Conservation (phyloP, 768 basidiomycete species). For the Collybia nuda region DNA sequence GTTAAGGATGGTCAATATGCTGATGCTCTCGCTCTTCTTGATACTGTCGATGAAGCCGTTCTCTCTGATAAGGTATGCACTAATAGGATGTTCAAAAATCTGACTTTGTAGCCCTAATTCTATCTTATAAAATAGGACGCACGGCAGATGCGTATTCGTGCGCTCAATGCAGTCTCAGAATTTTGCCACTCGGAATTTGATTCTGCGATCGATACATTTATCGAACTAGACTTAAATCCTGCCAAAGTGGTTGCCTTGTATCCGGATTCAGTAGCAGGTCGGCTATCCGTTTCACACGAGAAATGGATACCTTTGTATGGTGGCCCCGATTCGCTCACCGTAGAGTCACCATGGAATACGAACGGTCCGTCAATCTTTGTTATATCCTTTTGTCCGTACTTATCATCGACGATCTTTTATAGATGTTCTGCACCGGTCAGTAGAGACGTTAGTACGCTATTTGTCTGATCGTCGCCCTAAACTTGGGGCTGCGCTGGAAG, state of each 20-base stretch:
- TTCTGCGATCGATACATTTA: slow-evolving; percentile 81
- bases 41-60: slow-evolving; percentile 57
- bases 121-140: slow-evolving; percentile 38
- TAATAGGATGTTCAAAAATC: not conserved
- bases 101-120: slow-evolving; percentile 5
- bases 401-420: not conserved
- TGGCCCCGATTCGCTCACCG: slow-evolving; percentile 43
- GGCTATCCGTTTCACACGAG: slow-evolving; percentile 65
- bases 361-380: slow-evolving; percentile 27
- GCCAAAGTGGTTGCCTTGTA: slow-evolving; percentile 92
- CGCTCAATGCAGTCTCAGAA: slow-evolving; percentile 76
- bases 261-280: slow-evolving; percentile 77
- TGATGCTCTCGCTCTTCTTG: slow-evolving; percentile 80
- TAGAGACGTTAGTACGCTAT: slow-evolving; percentile 88
- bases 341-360: slow-evolving; percentile 27
- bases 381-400: not conserved
- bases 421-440: slow-evolving; percentile 68
- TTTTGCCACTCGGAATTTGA: slow-evolving; percentile 72
- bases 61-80: slow-evolving; percentile 62
- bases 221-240: slow-evolving; percentile 88
- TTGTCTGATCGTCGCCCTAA: slow-evolving; percentile 90
- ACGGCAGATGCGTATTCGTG: slow-evolving; percentile 58
- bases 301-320: slow-evolving; percentile 85
- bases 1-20: slow-evolving; percentile 65
- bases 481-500: slow-evolving; percentile 71